Evolutionary conservation across 2,329 filamentous ascomycete genomes (phyloP).

Genomic region (Xylariales sp.): DNA sequence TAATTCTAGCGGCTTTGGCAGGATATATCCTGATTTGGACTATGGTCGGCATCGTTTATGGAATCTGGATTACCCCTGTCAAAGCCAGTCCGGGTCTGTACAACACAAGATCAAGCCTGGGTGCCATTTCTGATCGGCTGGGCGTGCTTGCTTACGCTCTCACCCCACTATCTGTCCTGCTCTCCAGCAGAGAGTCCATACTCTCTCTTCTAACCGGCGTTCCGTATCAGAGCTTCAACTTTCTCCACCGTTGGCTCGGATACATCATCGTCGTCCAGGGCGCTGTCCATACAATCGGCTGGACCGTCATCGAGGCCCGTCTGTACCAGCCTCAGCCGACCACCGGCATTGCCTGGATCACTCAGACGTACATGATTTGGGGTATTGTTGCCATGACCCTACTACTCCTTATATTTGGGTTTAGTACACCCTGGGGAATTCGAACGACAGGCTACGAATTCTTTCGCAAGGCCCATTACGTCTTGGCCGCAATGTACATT

Average conservation of each 20-base stretch:
- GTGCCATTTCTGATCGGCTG: slow-evolving; percentile 64
- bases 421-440: slow-evolving; percentile 57
- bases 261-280: slow-evolving; percentile 68
- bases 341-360: slow-evolving; percentile 52
- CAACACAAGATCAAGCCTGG: slow-evolving; percentile 62
- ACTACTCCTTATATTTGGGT: slow-evolving; percentile 54
- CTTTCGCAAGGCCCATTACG: slow-evolving; percentile 70
- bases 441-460: slow-evolving; percentile 68
- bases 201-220: slow-evolving; percentile 67
- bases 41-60: slow-evolving; percentile 65
- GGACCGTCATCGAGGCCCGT: slow-evolving; percentile 61
- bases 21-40: slow-evolving; percentile 64
- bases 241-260: slow-evolving; percentile 71
- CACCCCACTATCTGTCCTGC: slow-evolving; percentile 63
- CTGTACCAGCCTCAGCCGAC: slow-evolving; percentile 69
- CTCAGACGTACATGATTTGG: slow-evolving; percentile 66
- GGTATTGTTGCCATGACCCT: slow-evolving; percentile 65
- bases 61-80: slow-evolving; percentile 66
- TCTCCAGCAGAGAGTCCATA: slow-evolving; percentile 65
- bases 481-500: slow-evolving; percentile 69
- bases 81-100: slow-evolving; percentile 47
- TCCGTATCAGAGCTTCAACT: slow-evolving; percentile 73
- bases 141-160: slow-evolving; percentile 70
- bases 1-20: slow-evolving; percentile 52
- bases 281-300: slow-evolving; percentile 64